These are phyloP conservation scores for Phytophthora cryptogea DNA, from an alignment of 352 stramenopile species.

Conservation along the genomic window DNA sequence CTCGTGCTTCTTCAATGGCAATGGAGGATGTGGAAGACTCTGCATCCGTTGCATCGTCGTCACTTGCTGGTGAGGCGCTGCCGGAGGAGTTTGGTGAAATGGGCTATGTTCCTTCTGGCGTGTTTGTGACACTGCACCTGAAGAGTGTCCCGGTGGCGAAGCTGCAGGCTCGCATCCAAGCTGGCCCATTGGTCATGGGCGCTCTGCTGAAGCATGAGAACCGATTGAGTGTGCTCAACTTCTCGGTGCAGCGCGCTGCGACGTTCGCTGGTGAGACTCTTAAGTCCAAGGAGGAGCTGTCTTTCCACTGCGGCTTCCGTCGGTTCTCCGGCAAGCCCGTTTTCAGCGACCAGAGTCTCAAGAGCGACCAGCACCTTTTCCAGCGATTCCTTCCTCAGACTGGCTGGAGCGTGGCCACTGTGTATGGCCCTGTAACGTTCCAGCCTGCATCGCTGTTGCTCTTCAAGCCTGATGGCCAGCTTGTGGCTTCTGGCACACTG, in stretches of 20 bases:
- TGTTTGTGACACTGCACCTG: constrained; percentile 93
- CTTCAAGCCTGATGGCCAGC: constrained; percentile 80
- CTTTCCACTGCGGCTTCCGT: constrained; percentile 97
- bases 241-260: constrained; percentile 89
- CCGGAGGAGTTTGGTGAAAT: constrained; percentile 62
- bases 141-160: constrained; percentile 65
- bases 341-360: constrained; percentile 98
- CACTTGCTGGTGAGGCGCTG: constrained; percentile 20
- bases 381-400: constrained; percentile 95
- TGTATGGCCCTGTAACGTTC: constrained; percentile 96
- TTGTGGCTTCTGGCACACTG: constrained; percentile 95
- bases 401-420: constrained; percentile 90
- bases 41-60: constrained; percentile 39
- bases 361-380: constrained; percentile 99
- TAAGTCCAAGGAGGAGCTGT: constrained; percentile 96
- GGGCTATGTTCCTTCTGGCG: constrained; percentile 92
- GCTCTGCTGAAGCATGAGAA: constrained; percentile 97
- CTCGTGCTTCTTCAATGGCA: constrained; percentile 58
- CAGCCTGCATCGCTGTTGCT: constrained; percentile 96
- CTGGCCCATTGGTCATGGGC: constrained; percentile 71
- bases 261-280: constrained; percentile 86
- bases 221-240: constrained; percentile 97
- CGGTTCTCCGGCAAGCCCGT: constrained; percentile 92
- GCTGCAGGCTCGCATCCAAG: constrained; percentile 58
- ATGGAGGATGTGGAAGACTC: constrained; percentile 80